Evolutionary conservation across 176 grass and related monocot genomes (phyloP).

Genomic region (Zoysia japonica): DNA sequence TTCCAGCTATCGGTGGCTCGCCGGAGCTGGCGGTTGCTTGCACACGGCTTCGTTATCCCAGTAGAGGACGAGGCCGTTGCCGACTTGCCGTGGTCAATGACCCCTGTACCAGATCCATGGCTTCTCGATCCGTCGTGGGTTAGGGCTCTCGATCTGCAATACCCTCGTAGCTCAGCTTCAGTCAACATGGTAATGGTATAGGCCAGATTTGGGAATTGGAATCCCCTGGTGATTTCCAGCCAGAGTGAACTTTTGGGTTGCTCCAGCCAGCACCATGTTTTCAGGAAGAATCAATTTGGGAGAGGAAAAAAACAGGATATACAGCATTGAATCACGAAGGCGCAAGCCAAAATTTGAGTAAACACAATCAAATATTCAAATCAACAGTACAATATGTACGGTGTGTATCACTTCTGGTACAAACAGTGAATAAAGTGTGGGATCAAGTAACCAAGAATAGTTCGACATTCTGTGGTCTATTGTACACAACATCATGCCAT

Average conservation of each 20-base stretch:
- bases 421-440: constrained; percentile 1
- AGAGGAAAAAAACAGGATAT: background rate
- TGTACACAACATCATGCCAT: constrained; percentile 24
- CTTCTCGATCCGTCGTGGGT: too few relatives aligned
- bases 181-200: too few relatives aligned
- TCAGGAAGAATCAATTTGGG: background rate
- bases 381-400: constrained; percentile 33
- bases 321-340: background rate
- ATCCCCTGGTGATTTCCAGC: too few relatives aligned
- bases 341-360: background rate
- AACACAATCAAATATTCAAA: constrained; percentile 24
- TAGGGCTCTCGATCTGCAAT: too few relatives aligned
- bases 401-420: background rate
- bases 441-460: background rate
- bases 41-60: background rate
- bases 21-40: too few relatives aligned
- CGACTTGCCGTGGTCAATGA: background rate
- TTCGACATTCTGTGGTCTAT: constrained; percentile 29
- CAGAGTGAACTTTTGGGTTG: background rate
- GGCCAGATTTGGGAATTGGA: too few relatives aligned
- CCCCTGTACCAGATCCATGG: background rate
- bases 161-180: too few relatives aligned
- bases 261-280: too few relatives aligned
- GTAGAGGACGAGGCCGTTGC: background rate
- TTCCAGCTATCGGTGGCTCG: background rate